Evolutionary conservation across 2,329 filamentous ascomycete genomes (phyloP).

Genomic region (Ceratocystis huliohia): DNA sequence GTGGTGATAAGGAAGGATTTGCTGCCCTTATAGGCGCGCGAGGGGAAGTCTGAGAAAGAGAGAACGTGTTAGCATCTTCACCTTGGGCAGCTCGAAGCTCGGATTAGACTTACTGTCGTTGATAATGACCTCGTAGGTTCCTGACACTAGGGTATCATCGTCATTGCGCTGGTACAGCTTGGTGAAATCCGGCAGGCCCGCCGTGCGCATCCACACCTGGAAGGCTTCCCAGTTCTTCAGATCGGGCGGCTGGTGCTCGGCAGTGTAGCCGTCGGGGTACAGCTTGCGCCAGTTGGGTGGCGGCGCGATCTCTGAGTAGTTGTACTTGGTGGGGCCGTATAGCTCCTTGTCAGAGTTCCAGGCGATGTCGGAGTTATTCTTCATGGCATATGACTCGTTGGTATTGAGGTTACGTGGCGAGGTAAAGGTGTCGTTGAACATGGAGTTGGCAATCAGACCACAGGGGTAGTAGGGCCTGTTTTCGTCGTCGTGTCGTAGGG

Average conservation of each 20-base stretch:
- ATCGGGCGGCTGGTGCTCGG: constrained; percentile 53
- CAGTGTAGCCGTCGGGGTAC: constrained; percentile 59
- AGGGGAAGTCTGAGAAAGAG: constrained; percentile 58
- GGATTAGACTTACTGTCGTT: constrained; percentile 53
- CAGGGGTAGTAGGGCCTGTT: constrained; percentile 79
- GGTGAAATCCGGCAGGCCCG: constrained; percentile 84
- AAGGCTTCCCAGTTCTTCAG: constrained; percentile 69
- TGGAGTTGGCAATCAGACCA: constrained; percentile 87
- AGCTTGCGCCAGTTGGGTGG: constrained; percentile 73
- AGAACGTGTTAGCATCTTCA: neutral
- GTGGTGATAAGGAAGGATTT: constrained; percentile 87
- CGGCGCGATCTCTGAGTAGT: constrained; percentile 52
- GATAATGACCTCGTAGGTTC: constrained; percentile 66
- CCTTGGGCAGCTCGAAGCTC: neutral
- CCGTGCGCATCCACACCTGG: constrained; percentile 98
- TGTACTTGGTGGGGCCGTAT: constrained; percentile 60
- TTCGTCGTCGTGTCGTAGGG: constrained; percentile 44
- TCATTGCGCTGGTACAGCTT: constrained; percentile 85
- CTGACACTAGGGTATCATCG: constrained; percentile 49
- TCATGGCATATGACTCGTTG: constrained; percentile 57
- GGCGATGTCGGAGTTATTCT: constrained; percentile 59
- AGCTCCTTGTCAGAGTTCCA: constrained; percentile 75
- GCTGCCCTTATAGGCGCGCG: constrained; percentile 65
- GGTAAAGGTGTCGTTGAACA: constrained; percentile 87
- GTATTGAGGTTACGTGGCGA: constrained; percentile 49